Evolutionary conservation across 257 asterid species (phyloP), one percentile per base, ranked within the genome.

Genomic region (Nemophila menziesii): DNA sequence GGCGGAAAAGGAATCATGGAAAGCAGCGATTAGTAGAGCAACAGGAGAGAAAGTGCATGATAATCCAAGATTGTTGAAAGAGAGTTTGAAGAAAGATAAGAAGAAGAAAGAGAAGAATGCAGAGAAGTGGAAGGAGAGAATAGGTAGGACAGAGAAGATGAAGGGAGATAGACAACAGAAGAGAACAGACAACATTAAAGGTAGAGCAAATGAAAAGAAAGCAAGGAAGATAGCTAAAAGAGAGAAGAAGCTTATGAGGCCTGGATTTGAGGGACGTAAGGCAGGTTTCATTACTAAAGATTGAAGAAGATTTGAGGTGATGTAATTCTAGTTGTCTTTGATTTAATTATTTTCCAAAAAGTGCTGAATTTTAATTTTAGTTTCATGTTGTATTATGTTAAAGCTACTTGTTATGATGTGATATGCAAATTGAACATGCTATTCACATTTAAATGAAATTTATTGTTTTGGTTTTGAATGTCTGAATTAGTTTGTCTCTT

Each of bases 191-290:
- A 86, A 86, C 49, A 82, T 86, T 22, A 62, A 37, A 3, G 96
- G 77, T 22, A 72, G 90, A 67, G 72, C 77, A 36, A 78, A 68
- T 8, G 93, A 86, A 34, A 86, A 76, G 55, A 86, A 79, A 78
- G 51, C 9, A 62, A 77, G 90, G 75, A 86, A 62, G 69, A 79
- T 82, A 43, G 85, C 93, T 5, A 82, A 82, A 60, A 72, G 93
- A 22, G 95, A 87, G 86, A 87, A 87, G 92, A 87, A 87, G 69
- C 57, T 83, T 52, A 71, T 83, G 93, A 80, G 97, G 69, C 92
- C 92, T 0, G 95, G 97, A 2, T 87, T 83, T 16, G 97, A 87
- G 72, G 97, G 97, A 5, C 58, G 93, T 19, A 83, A 71, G 55
- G 77, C 69, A 33, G 83, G 80, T 4, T 80, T 54, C 55, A 75